phyloP scores from a whole-genome alignment of 306 rosid species.

The Leucaena leucocephala region DNA sequence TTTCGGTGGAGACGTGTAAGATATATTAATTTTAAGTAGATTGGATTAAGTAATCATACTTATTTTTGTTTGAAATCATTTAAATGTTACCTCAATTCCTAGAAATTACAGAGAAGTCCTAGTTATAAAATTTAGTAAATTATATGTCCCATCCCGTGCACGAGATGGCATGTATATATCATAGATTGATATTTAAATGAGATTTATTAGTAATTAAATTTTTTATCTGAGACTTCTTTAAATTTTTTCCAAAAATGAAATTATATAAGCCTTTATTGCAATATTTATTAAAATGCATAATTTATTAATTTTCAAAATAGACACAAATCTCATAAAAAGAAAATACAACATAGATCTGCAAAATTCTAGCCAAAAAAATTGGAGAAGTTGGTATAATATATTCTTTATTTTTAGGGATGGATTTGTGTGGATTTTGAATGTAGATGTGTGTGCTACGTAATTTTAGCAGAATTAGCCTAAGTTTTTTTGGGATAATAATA shows the following conservation, averaged over 20 bases:
- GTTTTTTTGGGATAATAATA: background rate
- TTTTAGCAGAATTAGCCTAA: background rate
- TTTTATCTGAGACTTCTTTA: background rate
- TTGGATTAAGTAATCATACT: background rate
- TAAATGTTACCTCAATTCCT: background rate
- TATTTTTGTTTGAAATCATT: background rate
- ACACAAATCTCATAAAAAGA: background rate
- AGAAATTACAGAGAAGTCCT: background rate
- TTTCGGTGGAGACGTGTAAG: background rate
- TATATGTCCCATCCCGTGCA: background rate
- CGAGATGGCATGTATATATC: background rate
- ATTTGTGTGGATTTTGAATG: background rate
- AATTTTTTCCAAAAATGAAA: background rate
- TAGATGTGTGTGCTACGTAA: background rate
- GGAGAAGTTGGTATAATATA: background rate
- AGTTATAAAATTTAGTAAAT: too few species aligned
- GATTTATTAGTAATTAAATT: too few species aligned
- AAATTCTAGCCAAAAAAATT: background rate
- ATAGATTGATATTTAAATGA: background rate
- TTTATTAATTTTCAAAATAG: background rate
- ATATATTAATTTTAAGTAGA: background rate
- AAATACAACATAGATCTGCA: background rate
- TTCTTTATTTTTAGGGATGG: background rate
- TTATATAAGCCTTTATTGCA: background rate
- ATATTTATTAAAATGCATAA: background rate